phyloP scores from a whole-genome alignment of 2,329 filamentous ascomycete species.

The Hymenoscyphus scutula region DNA sequence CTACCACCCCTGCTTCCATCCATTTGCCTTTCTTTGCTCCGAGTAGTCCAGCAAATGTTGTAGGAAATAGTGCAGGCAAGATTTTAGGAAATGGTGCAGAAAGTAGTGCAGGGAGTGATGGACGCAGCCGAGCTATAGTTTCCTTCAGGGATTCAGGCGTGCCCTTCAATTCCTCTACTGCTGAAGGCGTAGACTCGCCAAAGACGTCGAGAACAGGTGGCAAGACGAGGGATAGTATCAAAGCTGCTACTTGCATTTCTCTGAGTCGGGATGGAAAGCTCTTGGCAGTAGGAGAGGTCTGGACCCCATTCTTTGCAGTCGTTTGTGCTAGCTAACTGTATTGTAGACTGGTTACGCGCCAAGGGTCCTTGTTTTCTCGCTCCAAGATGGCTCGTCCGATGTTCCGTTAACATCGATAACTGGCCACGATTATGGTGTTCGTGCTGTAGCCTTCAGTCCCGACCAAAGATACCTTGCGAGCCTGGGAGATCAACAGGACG shows the following conservation, averaged over 20 bases:
- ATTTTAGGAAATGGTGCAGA: no score
- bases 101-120: slow-evolving; percentile 63
- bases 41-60: no score
- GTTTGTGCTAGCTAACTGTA: slow-evolving; percentile 32
- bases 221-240: slow-evolving; percentile 90
- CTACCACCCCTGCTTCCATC: slow-evolving; percentile 53
- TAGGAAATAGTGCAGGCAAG: no score
- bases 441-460: slow-evolving; percentile 82
- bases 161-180: slow-evolving; percentile 37
- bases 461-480: slow-evolving; percentile 86
- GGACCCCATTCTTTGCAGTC: slow-evolving; percentile 22
- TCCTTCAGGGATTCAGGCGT: slow-evolving; percentile 46
- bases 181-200: slow-evolving; percentile 55
- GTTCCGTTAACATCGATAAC: slow-evolving; percentile 79
- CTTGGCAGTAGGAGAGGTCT: slow-evolving; percentile 82
- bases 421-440: slow-evolving; percentile 88
- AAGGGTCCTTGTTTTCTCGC: slow-evolving; percentile 83
- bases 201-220: slow-evolving; percentile 56
- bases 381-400: slow-evolving; percentile 77
- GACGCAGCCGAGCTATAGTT: slow-evolving; percentile 54
- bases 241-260: slow-evolving; percentile 87
- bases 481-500: slow-evolving; percentile 84
- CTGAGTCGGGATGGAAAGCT: slow-evolving; percentile 84
- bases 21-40: slow-evolving; percentile 55
- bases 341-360: slow-evolving; percentile 81